These are phyloP conservation scores for Hanseniaspora vineae DNA, from an alignment of 805 yeast species.

Conservation along the genomic window DNA sequence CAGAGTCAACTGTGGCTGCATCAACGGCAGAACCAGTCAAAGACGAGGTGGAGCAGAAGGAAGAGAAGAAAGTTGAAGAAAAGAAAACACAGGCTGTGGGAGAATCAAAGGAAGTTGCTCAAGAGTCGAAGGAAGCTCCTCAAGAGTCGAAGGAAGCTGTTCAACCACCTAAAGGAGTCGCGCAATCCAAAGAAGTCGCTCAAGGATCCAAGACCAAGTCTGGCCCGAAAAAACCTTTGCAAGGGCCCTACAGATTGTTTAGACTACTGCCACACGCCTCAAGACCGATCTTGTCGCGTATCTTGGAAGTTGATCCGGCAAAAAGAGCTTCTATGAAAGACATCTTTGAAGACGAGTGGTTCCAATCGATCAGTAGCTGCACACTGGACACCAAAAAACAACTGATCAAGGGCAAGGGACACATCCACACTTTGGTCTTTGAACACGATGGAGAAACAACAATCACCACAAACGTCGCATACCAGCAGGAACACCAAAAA, in stretches of 20 bases:
- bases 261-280: conserved; percentile 74
- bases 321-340: conserved; percentile 57
- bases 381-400: conserved; percentile 33
- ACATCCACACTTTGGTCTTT: conserved; percentile 35
- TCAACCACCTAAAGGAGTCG: too few species aligned
- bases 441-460: conserved; percentile 28
- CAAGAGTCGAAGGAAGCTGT: neutral
- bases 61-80: neutral
- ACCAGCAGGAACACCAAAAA: neutral
- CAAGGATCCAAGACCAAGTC: neutral
- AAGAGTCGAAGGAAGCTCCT: neutral
- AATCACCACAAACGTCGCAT: conserved; percentile 1
- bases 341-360: conserved; percentile 60
- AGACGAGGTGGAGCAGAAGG: conserved; percentile 1
- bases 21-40: conserved; percentile 5
- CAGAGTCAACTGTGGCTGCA: too few species aligned
- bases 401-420: conserved; percentile 33
- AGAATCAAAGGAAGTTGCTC: neutral
- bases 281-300: conserved; percentile 57
- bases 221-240: conserved; percentile 36
- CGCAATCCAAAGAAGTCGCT: neutral
- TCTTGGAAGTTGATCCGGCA: conserved; percentile 48
- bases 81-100: too few species aligned
- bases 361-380: conserved; percentile 46
- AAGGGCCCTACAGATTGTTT: conserved; percentile 75